A percentile compares a stretch with the other conserved stretches of the same genome.
Conservation (phyloP, 2,329 filamentous ascomycete species). For the Venturia aucupariae region DNA sequence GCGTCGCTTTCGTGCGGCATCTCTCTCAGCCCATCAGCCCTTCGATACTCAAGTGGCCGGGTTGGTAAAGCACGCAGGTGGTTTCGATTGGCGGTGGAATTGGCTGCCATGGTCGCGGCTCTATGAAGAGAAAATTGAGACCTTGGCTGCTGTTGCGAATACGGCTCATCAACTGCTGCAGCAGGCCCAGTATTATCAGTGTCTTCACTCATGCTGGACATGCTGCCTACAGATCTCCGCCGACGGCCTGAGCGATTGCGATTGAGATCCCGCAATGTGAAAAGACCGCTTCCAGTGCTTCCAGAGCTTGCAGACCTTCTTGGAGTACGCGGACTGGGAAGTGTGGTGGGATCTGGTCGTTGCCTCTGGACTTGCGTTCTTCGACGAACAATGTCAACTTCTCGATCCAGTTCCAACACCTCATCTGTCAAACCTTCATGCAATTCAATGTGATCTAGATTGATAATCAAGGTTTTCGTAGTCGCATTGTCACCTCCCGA, state of each 20-base stretch:
- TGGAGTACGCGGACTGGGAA: not conserved
- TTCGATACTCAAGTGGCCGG: conserved; percentile 52
- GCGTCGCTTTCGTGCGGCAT: conserved; percentile 80
- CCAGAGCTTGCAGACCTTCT: conserved; percentile 13
- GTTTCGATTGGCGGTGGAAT: conserved; percentile 63
- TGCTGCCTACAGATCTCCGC: conserved; percentile 13
- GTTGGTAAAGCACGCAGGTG: conserved; percentile 49
- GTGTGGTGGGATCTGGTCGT: not conserved
- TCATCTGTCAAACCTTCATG: conserved; percentile 31
- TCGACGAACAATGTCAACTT: conserved; percentile 31
- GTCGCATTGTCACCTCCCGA: not conserved
- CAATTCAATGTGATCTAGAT: conserved; percentile 29
- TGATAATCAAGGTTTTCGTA: conserved; percentile 26
- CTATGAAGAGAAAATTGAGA: conserved; percentile 31
- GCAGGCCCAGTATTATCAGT: conserved; percentile 19
- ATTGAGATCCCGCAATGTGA: conserved; percentile 3
- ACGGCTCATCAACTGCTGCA: conserved; percentile 30
- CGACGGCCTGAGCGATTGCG: conserved; percentile 10
- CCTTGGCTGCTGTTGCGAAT: conserved; percentile 31
- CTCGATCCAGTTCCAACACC: conserved; percentile 31
- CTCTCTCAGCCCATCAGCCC: conserved; percentile 60
- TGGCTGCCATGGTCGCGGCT: conserved; percentile 42
- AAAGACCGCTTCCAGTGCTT: conserved; percentile 3
- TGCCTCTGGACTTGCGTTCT: conserved; percentile 28
- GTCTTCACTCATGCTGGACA: conserved; percentile 22